A percentile compares a stretch with the other conserved stretches of the same genome.
These are phyloP conservation scores for Cylindrotheca closterium DNA, from an alignment of 108 stramenopile genomes.

Conservation along the genomic window DNA sequence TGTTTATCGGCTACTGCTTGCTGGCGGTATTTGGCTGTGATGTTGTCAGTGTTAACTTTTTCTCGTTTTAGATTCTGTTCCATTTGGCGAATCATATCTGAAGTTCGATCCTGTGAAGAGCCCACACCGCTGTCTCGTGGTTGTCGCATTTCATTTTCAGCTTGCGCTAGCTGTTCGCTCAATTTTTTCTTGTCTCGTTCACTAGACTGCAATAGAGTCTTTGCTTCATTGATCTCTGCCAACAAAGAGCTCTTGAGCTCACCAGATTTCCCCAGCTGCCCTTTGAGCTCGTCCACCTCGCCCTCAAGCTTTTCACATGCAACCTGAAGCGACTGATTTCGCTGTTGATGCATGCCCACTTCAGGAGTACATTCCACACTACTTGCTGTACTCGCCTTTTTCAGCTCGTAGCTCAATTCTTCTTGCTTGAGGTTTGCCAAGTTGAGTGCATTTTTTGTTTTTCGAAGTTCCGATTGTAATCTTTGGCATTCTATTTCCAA, in stretches of 20 bases:
- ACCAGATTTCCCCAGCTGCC: background rate
- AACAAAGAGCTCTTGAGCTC: background rate
- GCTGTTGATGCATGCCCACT: background rate
- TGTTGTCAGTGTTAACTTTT: conserved; percentile 4
- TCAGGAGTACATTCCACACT: background rate
- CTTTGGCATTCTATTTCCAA: background rate
- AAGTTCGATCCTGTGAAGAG: conserved; percentile 15
- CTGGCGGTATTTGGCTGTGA: background rate
- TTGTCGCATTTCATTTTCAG: background rate
- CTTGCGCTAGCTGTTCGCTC: background rate
- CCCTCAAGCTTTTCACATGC: background rate
- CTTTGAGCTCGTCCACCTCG: background rate
- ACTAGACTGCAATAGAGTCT: background rate
- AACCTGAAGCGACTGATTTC: background rate
- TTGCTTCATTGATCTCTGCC: background rate
- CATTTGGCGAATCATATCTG: conserved; percentile 21
- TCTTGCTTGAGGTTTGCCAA: background rate
- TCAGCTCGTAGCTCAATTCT: background rate
- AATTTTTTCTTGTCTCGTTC: background rate
- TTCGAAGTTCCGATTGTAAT: background rate
- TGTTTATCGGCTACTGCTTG: too few species aligned
- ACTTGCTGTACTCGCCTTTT: background rate
- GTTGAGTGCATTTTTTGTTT: background rate
- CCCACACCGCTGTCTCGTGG: background rate
- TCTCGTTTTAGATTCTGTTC: conserved; percentile 27